Conservation (phyloP, 495 filamentous ascomycete species). For the Penicillium fimorum region DNA sequence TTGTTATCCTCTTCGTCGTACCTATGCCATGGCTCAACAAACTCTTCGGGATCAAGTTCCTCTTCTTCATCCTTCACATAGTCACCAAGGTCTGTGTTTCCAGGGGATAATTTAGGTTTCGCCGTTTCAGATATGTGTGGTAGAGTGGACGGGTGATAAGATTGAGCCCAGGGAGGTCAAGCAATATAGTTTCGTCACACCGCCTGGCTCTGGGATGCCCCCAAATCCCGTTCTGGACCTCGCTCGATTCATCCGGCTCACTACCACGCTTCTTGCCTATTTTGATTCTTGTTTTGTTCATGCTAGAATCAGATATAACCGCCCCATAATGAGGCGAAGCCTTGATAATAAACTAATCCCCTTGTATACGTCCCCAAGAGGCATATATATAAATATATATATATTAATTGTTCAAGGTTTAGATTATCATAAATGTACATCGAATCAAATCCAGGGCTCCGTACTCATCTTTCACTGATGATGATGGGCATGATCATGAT, state of each 20-base stretch:
- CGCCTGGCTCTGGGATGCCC: neutral
- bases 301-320: too few species aligned
- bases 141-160: neutral
- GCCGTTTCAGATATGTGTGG: constrained; percentile 7
- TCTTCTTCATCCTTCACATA: constrained; percentile 18
- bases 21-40: constrained; percentile 16
- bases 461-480: neutral
- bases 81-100: constrained; percentile 14
- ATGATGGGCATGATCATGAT: constrained; percentile 3
- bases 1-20: constrained; percentile 5
- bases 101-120: constrained; percentile 3
- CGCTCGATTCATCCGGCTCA: too few species aligned
- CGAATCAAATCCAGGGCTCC: neutral
- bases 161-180: neutral
- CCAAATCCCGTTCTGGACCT: too few species aligned
- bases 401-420: too few species aligned
- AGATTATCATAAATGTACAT: neutral
- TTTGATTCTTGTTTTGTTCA: too few species aligned
- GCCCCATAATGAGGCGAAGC: too few species aligned
- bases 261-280: too few species aligned
- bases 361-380: too few species aligned
- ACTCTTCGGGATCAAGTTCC: constrained; percentile 14
- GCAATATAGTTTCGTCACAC: neutral
- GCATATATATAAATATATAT: too few species aligned
- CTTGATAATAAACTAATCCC: too few species aligned